These are phyloP conservation scores for Termitomyces bulborhizus DNA, from an alignment of 768 basidiomycete genomes.

Conservation along the genomic window DNA sequence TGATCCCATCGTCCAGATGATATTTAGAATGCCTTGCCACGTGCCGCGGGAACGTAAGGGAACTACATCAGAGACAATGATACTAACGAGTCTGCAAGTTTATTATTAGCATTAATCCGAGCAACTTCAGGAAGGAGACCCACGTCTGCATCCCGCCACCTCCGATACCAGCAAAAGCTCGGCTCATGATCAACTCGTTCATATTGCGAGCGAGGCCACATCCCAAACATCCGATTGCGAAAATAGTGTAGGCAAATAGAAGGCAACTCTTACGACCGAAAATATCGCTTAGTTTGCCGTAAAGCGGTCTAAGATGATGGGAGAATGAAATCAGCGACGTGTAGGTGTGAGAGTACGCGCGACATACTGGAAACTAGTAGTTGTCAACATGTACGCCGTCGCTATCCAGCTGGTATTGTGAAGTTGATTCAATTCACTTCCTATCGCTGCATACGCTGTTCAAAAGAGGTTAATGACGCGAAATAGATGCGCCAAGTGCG, in stretches of 20 bases:
- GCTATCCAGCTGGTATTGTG: conserved; percentile 66
- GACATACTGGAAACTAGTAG: conserved; percentile 55
- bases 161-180: conserved; percentile 54
- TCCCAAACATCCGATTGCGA: conserved; percentile 45
- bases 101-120: not conserved
- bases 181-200: conserved; percentile 44
- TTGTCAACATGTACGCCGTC: conserved; percentile 54
- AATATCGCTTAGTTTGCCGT: conserved; percentile 61
- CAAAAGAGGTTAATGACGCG: not conserved
- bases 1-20: conserved; percentile 53
- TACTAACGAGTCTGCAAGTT: conserved; percentile 45
- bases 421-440: conserved; percentile 53
- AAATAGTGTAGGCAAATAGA: conserved; percentile 47
- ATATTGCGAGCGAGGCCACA: conserved; percentile 51
- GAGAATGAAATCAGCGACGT: not conserved
- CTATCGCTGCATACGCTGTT: conserved; percentile 47
- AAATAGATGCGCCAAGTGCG: not conserved
- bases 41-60: conserved; percentile 58
- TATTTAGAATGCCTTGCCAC: conserved; percentile 65
- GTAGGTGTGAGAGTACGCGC: not conserved
- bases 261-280: conserved; percentile 57
- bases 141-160: conserved; percentile 62
- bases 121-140: conserved; percentile 12
- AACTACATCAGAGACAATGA: conserved; percentile 62
- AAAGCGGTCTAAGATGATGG: conserved; percentile 39